Base-by-base conservation (phyloP, 75 land plant species). In the Selaginella moellendorffii region DNA sequence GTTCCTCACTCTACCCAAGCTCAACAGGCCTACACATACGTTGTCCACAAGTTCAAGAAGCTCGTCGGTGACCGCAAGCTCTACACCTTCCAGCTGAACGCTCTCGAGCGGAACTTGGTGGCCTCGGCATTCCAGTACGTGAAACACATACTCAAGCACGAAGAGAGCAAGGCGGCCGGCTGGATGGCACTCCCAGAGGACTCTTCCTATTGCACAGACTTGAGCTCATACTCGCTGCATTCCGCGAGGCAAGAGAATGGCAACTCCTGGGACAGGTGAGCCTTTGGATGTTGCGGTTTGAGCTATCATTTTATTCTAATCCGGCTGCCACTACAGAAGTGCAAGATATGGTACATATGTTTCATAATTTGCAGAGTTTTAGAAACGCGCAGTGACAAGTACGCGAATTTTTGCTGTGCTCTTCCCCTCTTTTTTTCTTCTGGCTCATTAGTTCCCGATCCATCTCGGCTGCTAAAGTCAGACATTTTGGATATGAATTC, bases 91-190 rank as follows among this genome's bases (percentile, higher is more conserved):
- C 90, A 93, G 72, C 67, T 82, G 2, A 80, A 73, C 68, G 96
- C 90, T 25, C 79, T 89, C 27, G 98, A 88, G 22, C 73, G 83
- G 20, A 54, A 46, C 2, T 78, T 86, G 0, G 79, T 93, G 0
- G 81, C 84, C 2, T 83, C 79, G 58, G 80, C 85, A 24, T 93
- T 93, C 63, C 92, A 88, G 64, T 93, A 78, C 31, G 81, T 86
- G 62, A 78, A 80, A 63, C 96, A 93, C 65, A 86, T 89, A 30
- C 74, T 93, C 27, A 85, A 83, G 63, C 88, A 90, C 90, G 96
- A 85, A 58, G 96, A 88, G 17, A 86, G 88, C 71, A 88, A 78
- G 52, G 69, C 68, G 0, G 78, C 79, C 12, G 66, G 65, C 63
- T 74, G 67, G 66, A 69, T 54, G 65, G 52, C 63, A 56, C 26